Base-by-base conservation (phyloP, 1,284 basidiomycete genomes). In the Ganoderma multipileum region DNA sequence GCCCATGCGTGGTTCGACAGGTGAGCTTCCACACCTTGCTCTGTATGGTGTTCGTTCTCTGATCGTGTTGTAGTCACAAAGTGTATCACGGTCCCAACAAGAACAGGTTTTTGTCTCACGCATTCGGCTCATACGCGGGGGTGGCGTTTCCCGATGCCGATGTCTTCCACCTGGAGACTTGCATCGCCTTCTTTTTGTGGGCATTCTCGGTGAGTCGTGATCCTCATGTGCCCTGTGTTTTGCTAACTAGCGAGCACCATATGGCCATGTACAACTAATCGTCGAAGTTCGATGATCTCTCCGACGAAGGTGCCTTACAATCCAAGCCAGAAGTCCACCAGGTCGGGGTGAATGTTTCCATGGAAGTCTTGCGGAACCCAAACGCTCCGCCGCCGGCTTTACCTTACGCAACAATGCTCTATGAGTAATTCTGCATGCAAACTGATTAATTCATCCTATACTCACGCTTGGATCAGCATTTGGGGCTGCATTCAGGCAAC, bases 101-200 rank as follows among this genome's bases (percentile, higher is more conserved):
- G 63, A 62, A 63, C 62, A 71, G 65, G 38, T 75, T 75, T 60
- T 63, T 75, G 3, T 74, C 73, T 16, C 72, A 75, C 52, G 64
- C 71, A 39, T 84, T 85, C 67, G 83, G 83, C 63, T 75, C 82
- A 5, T 84, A 84, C 66, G 82, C 83, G 6, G 80, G 81, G 18
- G 78, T 85, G 67, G 79, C 79, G 66, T 84, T 83, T 71, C 81
- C 84, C 4, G 81, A 85, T 59, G 83, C 83, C 36, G 82, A 84
- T 72, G 59, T 76, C n/a, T 69, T 74, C n/a, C 84, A 84, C 63
- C 79, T 84, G 41, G 79, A 77, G 12, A 85, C 83, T 7, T 81
- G 83, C 70, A 77, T 84, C 54, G 80, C 80, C 52, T 85, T 85
- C 70, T 83, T 83, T 75, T 77, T 83, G 41, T 85, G 83, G 83